A percentile compares a stretch with the other conserved stretches of the same genome.
These are phyloP conservation scores for Sporothrix luriei DNA, from an alignment of 2,329 filamentous ascomycete species.

Conservation along the genomic window DNA sequence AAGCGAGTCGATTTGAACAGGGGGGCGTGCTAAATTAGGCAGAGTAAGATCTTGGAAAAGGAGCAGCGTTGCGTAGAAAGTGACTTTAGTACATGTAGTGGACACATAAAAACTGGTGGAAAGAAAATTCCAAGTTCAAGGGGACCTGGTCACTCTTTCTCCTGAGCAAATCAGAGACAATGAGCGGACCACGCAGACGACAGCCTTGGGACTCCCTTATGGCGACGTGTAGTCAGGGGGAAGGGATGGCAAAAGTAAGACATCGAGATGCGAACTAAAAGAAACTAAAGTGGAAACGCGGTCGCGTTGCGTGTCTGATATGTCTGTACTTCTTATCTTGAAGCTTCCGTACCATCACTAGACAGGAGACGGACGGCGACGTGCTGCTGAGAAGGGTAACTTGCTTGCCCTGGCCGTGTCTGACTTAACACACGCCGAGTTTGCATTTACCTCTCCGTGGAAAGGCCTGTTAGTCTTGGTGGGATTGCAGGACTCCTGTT, in stretches of 20 bases:
- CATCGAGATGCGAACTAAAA: conserved; percentile 10
- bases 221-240: not conserved
- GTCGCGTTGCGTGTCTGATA: too few relatives aligned
- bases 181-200: conserved; percentile 15
- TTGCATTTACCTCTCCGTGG: not conserved
- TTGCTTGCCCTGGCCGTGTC: not conserved
- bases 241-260: not conserved
- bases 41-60: not conserved
- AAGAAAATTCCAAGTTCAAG: not conserved
- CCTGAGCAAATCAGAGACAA: conserved; percentile 24
- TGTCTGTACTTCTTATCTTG: not conserved
- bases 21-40: conserved; percentile 13
- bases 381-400: too few relatives aligned
- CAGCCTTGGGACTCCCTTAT: not conserved
- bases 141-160: not conserved
- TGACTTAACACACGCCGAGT: conserved; percentile 20
- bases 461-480: not conserved
- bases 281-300: not conserved
- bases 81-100: not conserved
- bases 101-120: not conserved
- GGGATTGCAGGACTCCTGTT: not conserved
- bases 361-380: too few relatives aligned
- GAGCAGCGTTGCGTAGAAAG: conserved; percentile 6
- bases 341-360: too few relatives aligned
- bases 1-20: conserved; percentile 19